Conservation (phyloP, 106 monocot species). For the Apostasia ramifera region DNA sequence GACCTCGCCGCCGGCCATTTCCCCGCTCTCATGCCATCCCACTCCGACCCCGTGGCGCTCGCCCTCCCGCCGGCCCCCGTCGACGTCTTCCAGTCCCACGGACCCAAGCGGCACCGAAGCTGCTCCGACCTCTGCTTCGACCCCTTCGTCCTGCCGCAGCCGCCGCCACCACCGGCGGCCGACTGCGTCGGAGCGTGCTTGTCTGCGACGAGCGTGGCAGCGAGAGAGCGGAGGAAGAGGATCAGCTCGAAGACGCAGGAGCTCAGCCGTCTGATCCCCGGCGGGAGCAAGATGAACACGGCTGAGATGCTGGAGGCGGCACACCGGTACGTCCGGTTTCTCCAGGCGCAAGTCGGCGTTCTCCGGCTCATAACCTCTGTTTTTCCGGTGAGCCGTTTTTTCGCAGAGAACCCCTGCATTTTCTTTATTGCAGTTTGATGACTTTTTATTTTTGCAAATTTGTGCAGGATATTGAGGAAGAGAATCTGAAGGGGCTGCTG, state of each 20-base stretch:
- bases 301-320: constrained; percentile 67
- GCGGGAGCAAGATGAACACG: constrained; percentile 69
- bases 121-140: constrained; percentile 4
- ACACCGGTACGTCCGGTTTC: constrained; percentile 48
- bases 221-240: constrained; percentile 59
- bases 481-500: constrained; percentile 22
- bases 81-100: constrained; percentile 4
- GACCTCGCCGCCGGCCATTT: background rate
- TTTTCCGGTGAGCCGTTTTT: background rate
- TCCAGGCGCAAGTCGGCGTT: constrained; percentile 63
- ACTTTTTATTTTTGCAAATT: background rate
- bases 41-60: constrained; percentile 12
- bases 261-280: constrained; percentile 48
- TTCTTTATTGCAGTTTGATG: background rate
- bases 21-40: background rate
- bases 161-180: background rate
- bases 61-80: constrained; percentile 7
- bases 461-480: constrained; percentile 1
- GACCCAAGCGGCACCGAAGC: constrained; percentile 22
- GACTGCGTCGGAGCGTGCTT: background rate
- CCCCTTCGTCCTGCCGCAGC: background rate
- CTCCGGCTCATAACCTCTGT: constrained; percentile 10
- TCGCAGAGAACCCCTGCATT: background rate
- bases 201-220: constrained; percentile 47
- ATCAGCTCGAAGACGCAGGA: constrained; percentile 78